phyloP scores from a whole-genome alignment of 1,284 basidiomycete genomes.

The Mrakiaceae sp. region DNA sequence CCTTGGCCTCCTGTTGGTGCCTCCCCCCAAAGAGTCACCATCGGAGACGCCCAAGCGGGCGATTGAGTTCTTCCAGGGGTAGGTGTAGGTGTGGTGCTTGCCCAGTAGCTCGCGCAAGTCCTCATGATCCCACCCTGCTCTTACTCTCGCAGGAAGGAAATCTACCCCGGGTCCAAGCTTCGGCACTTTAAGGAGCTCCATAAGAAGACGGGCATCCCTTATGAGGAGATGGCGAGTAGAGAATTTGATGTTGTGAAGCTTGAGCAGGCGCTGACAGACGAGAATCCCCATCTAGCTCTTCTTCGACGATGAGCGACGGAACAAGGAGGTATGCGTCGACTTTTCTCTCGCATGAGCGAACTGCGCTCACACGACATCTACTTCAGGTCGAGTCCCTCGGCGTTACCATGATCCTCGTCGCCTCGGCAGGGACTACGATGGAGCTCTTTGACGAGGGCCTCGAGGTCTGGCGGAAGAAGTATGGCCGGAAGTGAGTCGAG shows the following conservation, averaged over 20 bases:
- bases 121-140: background rate
- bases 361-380: background rate
- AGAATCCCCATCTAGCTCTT: conserved; percentile 45
- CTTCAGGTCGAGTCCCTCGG: background rate
- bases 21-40: conserved; percentile 37
- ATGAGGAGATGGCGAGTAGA: conserved; percentile 61
- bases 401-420: conserved; percentile 37
- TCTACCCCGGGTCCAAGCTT: conserved; percentile 81
- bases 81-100: conserved; percentile 8
- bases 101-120: too few relatives aligned
- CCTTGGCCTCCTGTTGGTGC: conserved; percentile 54
- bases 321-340: conserved; percentile 51
- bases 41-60: conserved; percentile 43
- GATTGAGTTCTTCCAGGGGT: conserved; percentile 56
- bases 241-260: background rate
- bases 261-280: background rate
- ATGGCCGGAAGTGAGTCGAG: conserved; percentile 24
- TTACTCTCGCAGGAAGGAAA: conserved; percentile 45
- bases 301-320: conserved; percentile 69
- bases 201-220: conserved; percentile 65
- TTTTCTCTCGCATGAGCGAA: background rate
- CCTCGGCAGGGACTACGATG: conserved; percentile 61
- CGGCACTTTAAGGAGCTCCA: conserved; percentile 67
- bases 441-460: conserved; percentile 81
- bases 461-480: conserved; percentile 57